Evolutionary conservation across 2,329 filamentous ascomycete genomes (phyloP), one percentile per base, ranked within the genome.

Genomic region (Cyclaneusma minus): DNA sequence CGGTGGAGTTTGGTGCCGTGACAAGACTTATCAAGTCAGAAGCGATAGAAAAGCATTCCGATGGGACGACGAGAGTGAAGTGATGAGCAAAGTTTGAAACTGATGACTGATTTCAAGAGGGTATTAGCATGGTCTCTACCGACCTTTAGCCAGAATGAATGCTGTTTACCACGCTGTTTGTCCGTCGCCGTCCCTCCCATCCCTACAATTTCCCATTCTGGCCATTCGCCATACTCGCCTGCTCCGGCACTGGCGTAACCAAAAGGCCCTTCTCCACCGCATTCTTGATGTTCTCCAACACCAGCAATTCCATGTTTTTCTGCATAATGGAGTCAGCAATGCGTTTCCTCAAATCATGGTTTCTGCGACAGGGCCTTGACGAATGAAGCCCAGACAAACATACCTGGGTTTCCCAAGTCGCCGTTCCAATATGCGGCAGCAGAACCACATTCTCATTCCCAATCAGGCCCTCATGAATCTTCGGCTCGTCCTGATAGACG

Each of bases 371-470:
- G 18, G 15, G 8, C 6, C 25, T 19, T 21, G 13, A 9, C 24
- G 3, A 9, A 14, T 5, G 22, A 7, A 21, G 7, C 24, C 19
- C 15, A 25, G n/a, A 7, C 13, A 17, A 20, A 30, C 39, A 19
- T 37, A 40, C 41, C 35, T 42, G 41, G 3, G 46, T 59, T 54
- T 75, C 81, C 17, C 68, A 54, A 1, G 78, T 85, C 57, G 64
- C 80, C 2, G 82, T 89, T 1, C 81, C 82, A 73, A 89, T 78
- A 50, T 91, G 82, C 27, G 81, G 82, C 21, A 87, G 54, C 14
- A 91, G 58, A 35, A 85, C 57, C 18, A 81, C 78, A 36, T 69
- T 67, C 3, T 68, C 65, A 44, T 87, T 84, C 12, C 57, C 53
- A n/a, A 85, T 36, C 22, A 91, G 56, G 2, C 73, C 76, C 1